Evolutionary conservation across 139 green algal genomes (phyloP).

Genomic region (Chlorella sp.): DNA sequence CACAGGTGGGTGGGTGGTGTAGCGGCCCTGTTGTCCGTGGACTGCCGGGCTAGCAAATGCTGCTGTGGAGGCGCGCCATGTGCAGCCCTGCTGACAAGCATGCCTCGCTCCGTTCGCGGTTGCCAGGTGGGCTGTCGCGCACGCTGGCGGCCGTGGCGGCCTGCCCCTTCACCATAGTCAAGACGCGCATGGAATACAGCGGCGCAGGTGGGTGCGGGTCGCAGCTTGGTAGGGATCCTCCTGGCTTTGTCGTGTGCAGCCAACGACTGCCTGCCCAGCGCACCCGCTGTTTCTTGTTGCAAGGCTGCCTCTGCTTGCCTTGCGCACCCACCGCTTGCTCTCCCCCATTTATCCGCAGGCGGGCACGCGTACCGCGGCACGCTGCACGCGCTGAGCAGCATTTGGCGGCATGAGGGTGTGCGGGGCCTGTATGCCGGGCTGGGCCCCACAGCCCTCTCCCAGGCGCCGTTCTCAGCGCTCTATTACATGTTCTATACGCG

Average conservation of each 20-base stretch:
- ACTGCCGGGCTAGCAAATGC: too few species aligned
- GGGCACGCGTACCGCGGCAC: constrained; percentile 66
- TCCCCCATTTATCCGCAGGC: background rate
- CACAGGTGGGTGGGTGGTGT: constrained; percentile 34
- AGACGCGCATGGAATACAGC: constrained; percentile 96
- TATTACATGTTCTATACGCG: constrained; percentile 96
- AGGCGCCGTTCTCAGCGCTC: constrained; percentile 93
- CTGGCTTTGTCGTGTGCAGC: too few species aligned
- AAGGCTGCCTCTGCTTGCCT: too few species aligned
- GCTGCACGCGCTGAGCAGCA: constrained; percentile 65
- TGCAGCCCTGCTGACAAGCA: too few species aligned
- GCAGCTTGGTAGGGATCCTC: too few species aligned
- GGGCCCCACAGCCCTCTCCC: constrained; percentile 85
- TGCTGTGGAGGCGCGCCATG: too few species aligned
- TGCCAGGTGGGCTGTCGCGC: constrained; percentile 73
- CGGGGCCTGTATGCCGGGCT: constrained; percentile 79
- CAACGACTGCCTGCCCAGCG: too few species aligned
- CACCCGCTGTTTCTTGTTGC: too few species aligned
- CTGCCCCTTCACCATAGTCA: constrained; percentile 92
- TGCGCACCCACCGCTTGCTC: too few species aligned
- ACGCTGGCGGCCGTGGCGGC: constrained; percentile 80
- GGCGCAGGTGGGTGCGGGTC: background rate
- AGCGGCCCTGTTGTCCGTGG: too few species aligned
- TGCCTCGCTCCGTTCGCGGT: too few species aligned
- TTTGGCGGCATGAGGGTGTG: constrained; percentile 66